Conservation (phyloP, 2,329 filamentous ascomycete species). For the Fusarium begoniae region DNA sequence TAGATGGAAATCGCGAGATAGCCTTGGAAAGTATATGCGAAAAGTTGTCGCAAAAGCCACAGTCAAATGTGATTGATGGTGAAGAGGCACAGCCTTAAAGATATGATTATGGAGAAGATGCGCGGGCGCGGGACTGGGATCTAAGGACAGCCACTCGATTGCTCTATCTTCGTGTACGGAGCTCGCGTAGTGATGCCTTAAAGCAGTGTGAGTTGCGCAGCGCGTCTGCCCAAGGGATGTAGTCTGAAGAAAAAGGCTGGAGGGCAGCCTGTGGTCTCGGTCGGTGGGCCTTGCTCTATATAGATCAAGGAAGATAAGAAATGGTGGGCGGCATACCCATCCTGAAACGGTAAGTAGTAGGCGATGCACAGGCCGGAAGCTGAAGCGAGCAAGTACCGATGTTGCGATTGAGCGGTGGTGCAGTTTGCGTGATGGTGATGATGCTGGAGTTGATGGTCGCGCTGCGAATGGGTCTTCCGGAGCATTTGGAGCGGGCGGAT, state of each 20-base stretch:
- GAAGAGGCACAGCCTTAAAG: conserved; percentile 21
- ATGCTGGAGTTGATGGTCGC: conserved; percentile 34
- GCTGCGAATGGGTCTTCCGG: conserved; percentile 33
- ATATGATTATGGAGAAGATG: conserved; percentile 4
- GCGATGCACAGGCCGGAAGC: conserved; percentile 16
- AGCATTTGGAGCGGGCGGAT: conserved; percentile 34
- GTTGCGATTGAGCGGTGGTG: conserved; percentile 24
- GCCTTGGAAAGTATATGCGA: not conserved
- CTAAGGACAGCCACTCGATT: conserved; percentile 3
- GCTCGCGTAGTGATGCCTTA: conserved; percentile 24
- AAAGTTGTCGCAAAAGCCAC: conserved; percentile 18
- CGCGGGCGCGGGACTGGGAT: not conserved
- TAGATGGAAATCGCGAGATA: not conserved
- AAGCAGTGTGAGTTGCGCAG: conserved; percentile 16
- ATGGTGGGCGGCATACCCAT: conserved; percentile 26
- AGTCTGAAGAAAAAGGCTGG: conserved; percentile 8
- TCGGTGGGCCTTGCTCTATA: conserved; percentile 15
- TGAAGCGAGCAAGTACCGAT: conserved; percentile 26
- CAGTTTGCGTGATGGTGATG: conserved; percentile 26
- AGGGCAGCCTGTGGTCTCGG: conserved; percentile 5
- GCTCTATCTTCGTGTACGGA: conserved; percentile 24
- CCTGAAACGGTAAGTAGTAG: conserved; percentile 13
- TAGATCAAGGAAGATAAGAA: conserved; percentile 26
- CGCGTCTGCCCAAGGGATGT: conserved; percentile 19
- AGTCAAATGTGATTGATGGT: conserved; percentile 3